Base-by-base conservation (phyloP, 2,329 filamentous ascomycete genomes). In the Fusarium nurragi region DNA sequence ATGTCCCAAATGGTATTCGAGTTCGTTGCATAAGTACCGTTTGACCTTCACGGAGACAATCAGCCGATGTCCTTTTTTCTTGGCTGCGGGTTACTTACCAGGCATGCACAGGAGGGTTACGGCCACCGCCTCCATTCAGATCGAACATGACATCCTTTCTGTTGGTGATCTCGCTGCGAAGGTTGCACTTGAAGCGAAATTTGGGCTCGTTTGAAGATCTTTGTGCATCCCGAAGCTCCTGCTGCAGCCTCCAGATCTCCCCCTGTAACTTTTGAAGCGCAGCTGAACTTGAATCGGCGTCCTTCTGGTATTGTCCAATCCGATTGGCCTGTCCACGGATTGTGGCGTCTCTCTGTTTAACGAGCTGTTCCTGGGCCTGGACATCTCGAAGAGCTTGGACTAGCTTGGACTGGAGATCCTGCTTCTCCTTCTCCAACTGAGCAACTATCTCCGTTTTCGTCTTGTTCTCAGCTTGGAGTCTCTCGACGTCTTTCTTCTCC, bases 141-240 rank as follows among this genome's bases (percentile, higher is more conserved):
- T 56, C 54, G n/a, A 56, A 43, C 5, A 32, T 37, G 6, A 55
- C 36, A 22, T 54, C 30, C 12, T 41, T 54, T 14, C 14, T 11
- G 16, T 32, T 21, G 2, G 36, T 25, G 11, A 34, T n/a, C 3
- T 41, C 21, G 8, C 39, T 39, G n/a, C 22, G 19, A 6, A 56
- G 7, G 14, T 39, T 54, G 7, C 19, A 23, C 2, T 25, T 34
- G 21, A 56, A 43, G 5, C 12, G 21, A 6, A 18, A 25, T 16
- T 26, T 25, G 13, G 25, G 16, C 22, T 11, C 32, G 8, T 14
- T 19, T n/a, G n/a, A n/a, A n/a, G n/a, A n/a, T 6, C 36, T 36
- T 16, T 32, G 43, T 6, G 11, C 9, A n/a, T 43, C n/a, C 23
- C n/a, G n/a, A n/a, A 45, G 6, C 18, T 48, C 12, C 9, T 48